These are phyloP conservation scores for Clavispora santaluciae DNA, from an alignment of 805 yeast genomes.

Conservation along the genomic window DNA sequence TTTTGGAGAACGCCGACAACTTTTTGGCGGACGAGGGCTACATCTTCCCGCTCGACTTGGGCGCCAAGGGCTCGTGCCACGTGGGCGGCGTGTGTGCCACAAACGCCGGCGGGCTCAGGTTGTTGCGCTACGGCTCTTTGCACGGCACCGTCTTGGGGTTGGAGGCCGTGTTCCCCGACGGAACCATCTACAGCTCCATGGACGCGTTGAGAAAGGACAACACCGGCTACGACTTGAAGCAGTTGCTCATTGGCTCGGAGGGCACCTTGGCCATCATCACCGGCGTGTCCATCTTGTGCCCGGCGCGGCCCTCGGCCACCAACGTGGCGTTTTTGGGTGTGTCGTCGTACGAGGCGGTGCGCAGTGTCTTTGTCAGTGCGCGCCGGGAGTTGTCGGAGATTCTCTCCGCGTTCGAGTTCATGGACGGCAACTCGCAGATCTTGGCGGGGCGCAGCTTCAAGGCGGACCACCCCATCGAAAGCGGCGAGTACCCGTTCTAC, in stretches of 20 bases:
- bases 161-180: constrained; percentile 90
- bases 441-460: constrained; percentile 60
- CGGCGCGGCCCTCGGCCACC: constrained; percentile 78
- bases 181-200: constrained; percentile 74
- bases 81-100: constrained; percentile 95
- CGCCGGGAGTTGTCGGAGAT: constrained; percentile 77
- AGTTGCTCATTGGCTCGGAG: constrained; percentile 77
- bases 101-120: constrained; percentile 91
- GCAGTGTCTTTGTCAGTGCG: constrained; percentile 72
- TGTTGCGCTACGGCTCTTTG: constrained; percentile 82
- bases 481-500: constrained; percentile 75
- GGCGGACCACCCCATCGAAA: constrained; percentile 71
- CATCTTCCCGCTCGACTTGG: constrained; percentile 89
- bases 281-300: constrained; percentile 84
- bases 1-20: constrained; percentile 79
- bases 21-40: constrained; percentile 75
- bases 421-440: constrained; percentile 71
- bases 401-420: constrained; percentile 88
- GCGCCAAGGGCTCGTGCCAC: constrained; percentile 96
- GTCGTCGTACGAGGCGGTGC: constrained; percentile 77
- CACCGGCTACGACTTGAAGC: constrained; percentile 92
- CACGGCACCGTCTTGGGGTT: constrained; percentile 90
- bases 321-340: constrained; percentile 89
- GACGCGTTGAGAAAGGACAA: constrained; percentile 88
- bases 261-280: constrained; percentile 57